Evolutionary conservation across 306 rosid genomes (phyloP).

Genomic region (Vachellia collinsii): DNA sequence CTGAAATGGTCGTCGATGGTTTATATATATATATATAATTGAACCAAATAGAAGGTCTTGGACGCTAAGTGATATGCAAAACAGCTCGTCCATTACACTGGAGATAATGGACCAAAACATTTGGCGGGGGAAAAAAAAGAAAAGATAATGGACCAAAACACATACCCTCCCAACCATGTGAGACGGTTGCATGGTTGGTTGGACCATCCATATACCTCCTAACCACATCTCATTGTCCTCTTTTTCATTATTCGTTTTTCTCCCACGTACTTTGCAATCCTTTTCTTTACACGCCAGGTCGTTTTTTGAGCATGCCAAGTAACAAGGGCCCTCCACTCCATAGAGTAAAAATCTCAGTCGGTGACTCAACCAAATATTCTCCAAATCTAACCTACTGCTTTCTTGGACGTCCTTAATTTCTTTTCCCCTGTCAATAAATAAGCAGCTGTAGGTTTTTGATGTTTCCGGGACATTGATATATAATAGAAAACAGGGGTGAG

Average conservation of each 20-base stretch:
- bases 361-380: neutral
- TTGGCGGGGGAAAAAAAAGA: no score
- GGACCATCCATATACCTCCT: conserved; percentile 45
- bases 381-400: conserved; percentile 7
- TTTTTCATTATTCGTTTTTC: neutral
- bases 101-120: neutral
- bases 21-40: conserved; percentile 8
- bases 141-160: conserved; percentile 12
- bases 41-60: conserved; percentile 13
- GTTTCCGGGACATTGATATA: no score
- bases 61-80: conserved; percentile 38
- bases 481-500: neutral
- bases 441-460: conserved; percentile 1
- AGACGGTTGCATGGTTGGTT: conserved; percentile 39
- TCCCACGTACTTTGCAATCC: conserved; percentile 44
- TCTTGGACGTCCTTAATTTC: conserved; percentile 9
- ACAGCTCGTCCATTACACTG: conserved; percentile 14
- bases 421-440: conserved; percentile 1
- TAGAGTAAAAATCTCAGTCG: conserved; percentile 6
- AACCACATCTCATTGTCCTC: neutral
- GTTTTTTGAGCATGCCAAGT: neutral
- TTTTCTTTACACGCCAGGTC: neutral
- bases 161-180: conserved; percentile 45
- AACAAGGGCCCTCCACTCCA: neutral
- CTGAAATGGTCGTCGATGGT: conserved; percentile 4